Evolutionary conservation across 768 basidiomycete species (phyloP).

Genomic region (Plicaturopsis crispa): DNA sequence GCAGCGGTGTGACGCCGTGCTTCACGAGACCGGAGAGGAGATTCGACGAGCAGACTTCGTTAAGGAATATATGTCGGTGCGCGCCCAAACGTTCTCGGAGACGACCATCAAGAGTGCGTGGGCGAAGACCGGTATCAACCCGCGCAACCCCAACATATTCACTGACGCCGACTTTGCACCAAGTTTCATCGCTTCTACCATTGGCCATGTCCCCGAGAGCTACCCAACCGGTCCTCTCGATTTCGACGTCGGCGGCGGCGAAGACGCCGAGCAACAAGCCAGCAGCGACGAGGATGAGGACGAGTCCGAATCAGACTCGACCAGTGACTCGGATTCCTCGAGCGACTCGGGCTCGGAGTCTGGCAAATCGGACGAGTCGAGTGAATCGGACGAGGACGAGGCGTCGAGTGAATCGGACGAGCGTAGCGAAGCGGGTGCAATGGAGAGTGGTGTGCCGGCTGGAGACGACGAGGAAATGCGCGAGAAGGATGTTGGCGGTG

Average conservation of each 20-base stretch:
- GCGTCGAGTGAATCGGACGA: too few relatives aligned
- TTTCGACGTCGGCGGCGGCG: not conserved
- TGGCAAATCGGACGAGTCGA: too few relatives aligned
- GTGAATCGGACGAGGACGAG: too few relatives aligned
- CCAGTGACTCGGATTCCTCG: too few relatives aligned
- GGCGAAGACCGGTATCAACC: slow-evolving; percentile 17
- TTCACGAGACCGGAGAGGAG: slow-evolving; percentile 13
- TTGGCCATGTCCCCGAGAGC: slow-evolving; percentile 8
- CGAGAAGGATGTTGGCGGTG: too few relatives aligned
- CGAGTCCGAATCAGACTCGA: not conserved
- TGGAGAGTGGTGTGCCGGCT: too few relatives aligned
- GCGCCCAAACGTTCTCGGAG: slow-evolving; percentile 6
- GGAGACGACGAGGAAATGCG: not conserved
- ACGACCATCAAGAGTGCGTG: slow-evolving; percentile 14
- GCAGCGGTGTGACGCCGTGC: slow-evolving; percentile 14
- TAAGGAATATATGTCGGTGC: slow-evolving; percentile 21
- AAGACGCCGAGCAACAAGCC: not conserved
- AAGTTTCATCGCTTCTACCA: slow-evolving; percentile 12
- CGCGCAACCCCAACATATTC: slow-evolving; percentile 19
- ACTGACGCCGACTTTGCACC: slow-evolving; percentile 16
- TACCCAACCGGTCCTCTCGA: slow-evolving; percentile 5
- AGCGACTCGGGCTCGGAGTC: too few relatives aligned
- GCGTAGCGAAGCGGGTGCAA: too few relatives aligned
- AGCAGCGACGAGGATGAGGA: not conserved
- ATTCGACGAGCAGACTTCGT: slow-evolving; percentile 19